These are phyloP conservation scores for Aspergillus haitiensis DNA, from an alignment of 495 filamentous ascomycete species.

Conservation along the genomic window DNA sequence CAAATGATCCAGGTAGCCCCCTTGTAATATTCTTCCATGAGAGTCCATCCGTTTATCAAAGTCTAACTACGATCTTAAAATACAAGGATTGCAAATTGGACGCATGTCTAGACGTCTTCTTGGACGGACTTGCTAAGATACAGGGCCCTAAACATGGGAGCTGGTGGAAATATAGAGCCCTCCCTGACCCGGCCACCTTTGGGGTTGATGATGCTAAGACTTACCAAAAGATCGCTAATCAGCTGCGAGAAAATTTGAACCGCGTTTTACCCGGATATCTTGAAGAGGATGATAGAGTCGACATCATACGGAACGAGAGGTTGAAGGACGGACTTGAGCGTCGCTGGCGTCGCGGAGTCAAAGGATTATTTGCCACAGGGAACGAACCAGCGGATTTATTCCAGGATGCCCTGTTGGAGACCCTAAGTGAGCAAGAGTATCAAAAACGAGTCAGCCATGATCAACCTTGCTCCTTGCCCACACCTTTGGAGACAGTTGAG, in stretches of 20 bases:
- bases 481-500: neutral
- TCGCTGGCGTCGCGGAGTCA: neutral
- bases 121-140: neutral
- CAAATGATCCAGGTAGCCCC: too few species aligned
- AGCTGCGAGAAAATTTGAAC: neutral
- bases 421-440: constrained; percentile 4
- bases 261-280: neutral
- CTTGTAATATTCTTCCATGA: too few species aligned
- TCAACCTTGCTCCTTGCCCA: neutral
- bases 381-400: neutral
- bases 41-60: too few species aligned
- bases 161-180: neutral
- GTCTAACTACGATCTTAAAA: too few species aligned
- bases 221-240: neutral
- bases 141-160: neutral
- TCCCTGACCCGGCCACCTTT: neutral
- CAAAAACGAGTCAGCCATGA: neutral
- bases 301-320: neutral
- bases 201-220: neutral
- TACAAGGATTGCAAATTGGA: constrained; percentile 6
- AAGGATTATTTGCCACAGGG: neutral
- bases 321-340: neutral
- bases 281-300: neutral
- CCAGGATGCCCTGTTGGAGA: neutral
- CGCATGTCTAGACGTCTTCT: constrained; percentile 5